These are phyloP conservation scores for Hypoxylon sp. DNA, from an alignment of 2,329 filamentous ascomycete genomes.

Conservation along the genomic window DNA sequence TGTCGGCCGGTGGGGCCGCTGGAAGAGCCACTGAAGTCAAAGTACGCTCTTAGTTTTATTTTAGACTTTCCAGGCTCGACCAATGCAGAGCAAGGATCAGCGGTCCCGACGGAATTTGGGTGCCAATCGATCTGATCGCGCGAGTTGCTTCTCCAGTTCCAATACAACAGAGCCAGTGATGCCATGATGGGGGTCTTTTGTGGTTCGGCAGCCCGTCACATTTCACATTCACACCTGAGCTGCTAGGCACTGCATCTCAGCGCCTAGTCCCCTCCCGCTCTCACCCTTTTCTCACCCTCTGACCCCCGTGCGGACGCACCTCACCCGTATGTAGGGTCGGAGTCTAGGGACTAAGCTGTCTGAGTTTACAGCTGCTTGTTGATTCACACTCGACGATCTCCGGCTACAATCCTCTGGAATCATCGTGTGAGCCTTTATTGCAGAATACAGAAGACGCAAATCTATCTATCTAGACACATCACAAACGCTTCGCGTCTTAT, in stretches of 20 bases:
- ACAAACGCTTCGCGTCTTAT: slow-evolving; percentile 5
- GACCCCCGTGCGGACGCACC: not conserved
- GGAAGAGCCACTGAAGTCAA: slow-evolving; percentile 20
- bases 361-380: not conserved
- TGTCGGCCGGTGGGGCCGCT: not conserved
- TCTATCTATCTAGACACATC: not conserved
- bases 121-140: slow-evolving; percentile 35
- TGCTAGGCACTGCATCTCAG: slow-evolving; percentile 6
- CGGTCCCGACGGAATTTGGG: slow-evolving; percentile 9
- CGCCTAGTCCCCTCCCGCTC: not conserved
- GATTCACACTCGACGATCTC: not conserved
- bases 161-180: slow-evolving; percentile 27
- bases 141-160: slow-evolving; percentile 28
- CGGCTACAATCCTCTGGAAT: not conserved
- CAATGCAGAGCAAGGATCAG: slow-evolving; percentile 18
- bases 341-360: not conserved
- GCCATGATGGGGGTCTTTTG: slow-evolving; percentile 6
- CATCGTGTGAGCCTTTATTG: not conserved
- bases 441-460: not conserved
- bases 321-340: not conserved
- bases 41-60: slow-evolving; percentile 26
- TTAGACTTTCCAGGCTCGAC: slow-evolving; percentile 26
- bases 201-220: slow-evolving; percentile 21
- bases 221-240: slow-evolving; percentile 11
- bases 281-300: too few species aligned